These are phyloP conservation scores for Monilinia fructicola DNA, from an alignment of 2,329 filamentous ascomycete species.

Conservation along the genomic window DNA sequence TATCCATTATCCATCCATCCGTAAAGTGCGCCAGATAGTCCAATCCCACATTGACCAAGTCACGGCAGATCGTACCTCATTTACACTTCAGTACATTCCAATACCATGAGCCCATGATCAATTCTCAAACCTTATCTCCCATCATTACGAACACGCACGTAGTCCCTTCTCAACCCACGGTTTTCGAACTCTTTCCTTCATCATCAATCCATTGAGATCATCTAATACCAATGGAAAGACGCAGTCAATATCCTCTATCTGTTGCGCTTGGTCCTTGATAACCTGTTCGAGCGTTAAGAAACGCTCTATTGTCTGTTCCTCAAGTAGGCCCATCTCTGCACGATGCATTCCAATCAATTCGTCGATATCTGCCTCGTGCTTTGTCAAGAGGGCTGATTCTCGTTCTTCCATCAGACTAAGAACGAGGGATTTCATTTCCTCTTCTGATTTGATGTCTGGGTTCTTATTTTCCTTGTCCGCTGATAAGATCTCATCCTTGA, in stretches of 20 bases:
- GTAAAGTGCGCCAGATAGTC: neutral
- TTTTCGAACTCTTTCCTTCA: neutral
- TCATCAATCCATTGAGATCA: constrained; percentile 19
- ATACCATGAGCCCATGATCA: neutral
- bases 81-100: too few relatives aligned
- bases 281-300: neutral
- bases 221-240: constrained; percentile 5
- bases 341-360: constrained; percentile 4
- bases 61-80: neutral
- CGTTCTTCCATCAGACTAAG: neutral
- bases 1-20: neutral
- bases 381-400: neutral
- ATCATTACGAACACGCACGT: neutral
- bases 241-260: constrained; percentile 16
- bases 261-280: constrained; percentile 3
- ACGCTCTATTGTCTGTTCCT: constrained; percentile 14
- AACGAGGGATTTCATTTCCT: constrained; percentile 9
- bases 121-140: neutral
- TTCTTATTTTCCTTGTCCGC: neutral
- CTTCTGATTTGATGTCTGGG: constrained; percentile 4
- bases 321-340: constrained; percentile 11
- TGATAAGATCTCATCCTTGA: neutral
- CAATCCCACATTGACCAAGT: neutral
- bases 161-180: neutral
- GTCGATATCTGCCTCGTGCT: constrained; percentile 1